Evolutionary conservation across 495 filamentous ascomycete genomes (phyloP), one percentile per base, ranked within the genome.

Genomic region (Sphaerosporella brunnea): DNA sequence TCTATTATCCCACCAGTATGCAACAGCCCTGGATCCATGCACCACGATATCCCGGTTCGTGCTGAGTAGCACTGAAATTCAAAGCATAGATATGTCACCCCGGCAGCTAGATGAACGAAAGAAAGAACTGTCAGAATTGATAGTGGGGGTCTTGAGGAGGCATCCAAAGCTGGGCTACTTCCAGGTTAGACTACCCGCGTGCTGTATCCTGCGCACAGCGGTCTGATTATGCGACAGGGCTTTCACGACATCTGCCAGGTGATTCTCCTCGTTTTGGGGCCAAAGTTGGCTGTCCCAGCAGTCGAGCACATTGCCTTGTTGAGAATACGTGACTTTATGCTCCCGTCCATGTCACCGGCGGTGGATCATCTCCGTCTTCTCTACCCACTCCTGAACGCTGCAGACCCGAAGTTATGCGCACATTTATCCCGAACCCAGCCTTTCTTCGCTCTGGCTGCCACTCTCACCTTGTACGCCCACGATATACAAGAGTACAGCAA

Each of bases 201-300:
- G 9, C 9, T 9, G 8, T 5, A 37, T 37, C 13, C 26, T 45
- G 26, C 49, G 23, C 23, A 43, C 18, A 54, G 20, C 40, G 30
- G 10, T 25, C 34, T 32, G 23, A 19, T 13, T 5, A 13, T 32
- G 15, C 18, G 30, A 2, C 15, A 59, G 69, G 90, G 90, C 51
- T 97, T 93, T 64, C 90, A 97, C 61, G 90, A 97, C 64, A 95
- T 97, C 57, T 88, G 82, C 52, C 92, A 96, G 62, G 90, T 97
- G n/a, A 69, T 97, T 38, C 73, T 95, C 3, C 72, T 97, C 13
- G 84, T 93, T 4, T 68, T 96, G 2, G 80, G 78, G 16, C 61
- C 66, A 26, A n/a, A 63, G 69, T 2, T 58, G 68, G 23, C 65
- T 60, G 32, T 60, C 50, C 1, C 54, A 64, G 77, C 80, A 23